Percentiles rank a stretch among this genome's conserved stretches.
These are phyloP conservation scores for Salix arbutifolia DNA, from an alignment of 345 rosid genomes.

Conservation along the genomic window DNA sequence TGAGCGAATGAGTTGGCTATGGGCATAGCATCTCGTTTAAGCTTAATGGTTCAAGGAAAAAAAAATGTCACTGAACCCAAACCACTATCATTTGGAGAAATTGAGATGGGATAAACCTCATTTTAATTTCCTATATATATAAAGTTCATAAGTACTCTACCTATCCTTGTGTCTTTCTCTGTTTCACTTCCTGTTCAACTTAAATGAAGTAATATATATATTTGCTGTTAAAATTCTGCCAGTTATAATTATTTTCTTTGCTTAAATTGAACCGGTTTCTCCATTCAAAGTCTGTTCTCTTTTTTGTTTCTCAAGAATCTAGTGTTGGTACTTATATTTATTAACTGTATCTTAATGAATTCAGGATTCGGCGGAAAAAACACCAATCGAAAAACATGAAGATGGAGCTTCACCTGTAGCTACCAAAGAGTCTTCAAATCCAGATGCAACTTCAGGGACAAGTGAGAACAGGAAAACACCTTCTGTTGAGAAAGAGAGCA, in stretches of 20 bases:
- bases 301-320: neutral
- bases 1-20: neutral
- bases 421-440: conserved; percentile 36
- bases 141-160: neutral
- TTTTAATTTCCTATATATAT: neutral
- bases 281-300: neutral
- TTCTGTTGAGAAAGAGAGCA: conserved; percentile 31
- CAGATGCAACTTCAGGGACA: conserved; percentile 32
- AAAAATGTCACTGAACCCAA: neutral
- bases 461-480: conserved; percentile 31
- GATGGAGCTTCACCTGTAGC: conserved; percentile 11
- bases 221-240: neutral
- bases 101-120: neutral
- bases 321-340: neutral
- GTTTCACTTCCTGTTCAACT: neutral
- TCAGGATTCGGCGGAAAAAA: conserved; percentile 41
- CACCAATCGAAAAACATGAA: conserved; percentile 31
- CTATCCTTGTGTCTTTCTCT: neutral
- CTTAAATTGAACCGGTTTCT: neutral
- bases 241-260: neutral
- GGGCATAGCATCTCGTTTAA: neutral
- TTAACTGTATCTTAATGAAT: conserved; percentile 5
- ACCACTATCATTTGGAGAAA: neutral
- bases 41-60: neutral
- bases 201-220: neutral